Conservation (phyloP, 768 basidiomycete species). For the Stropharia rugosoannulata region DNA sequence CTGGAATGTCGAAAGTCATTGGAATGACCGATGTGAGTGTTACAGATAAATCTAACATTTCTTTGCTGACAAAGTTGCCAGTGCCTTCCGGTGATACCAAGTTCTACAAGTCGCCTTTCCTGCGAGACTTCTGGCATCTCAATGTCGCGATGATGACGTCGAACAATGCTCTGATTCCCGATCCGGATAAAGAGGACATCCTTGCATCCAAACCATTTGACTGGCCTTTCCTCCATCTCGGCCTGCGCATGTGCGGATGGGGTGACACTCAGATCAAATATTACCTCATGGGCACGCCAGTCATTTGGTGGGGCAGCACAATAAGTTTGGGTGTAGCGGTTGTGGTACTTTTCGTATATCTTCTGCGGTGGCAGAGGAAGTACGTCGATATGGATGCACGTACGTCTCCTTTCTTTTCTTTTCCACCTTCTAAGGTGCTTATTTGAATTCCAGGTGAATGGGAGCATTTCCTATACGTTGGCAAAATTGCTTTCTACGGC, state of each 20-base stretch:
- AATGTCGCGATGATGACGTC: constrained; percentile 99
- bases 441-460: constrained; percentile 62
- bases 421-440: constrained; percentile 4
- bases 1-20: constrained; percentile 99
- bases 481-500: constrained; percentile 87
- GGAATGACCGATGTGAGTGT: constrained; percentile 88
- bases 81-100: constrained; percentile 84
- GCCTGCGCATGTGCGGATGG: constrained; percentile 98
- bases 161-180: constrained; percentile 96
- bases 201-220: constrained; percentile 90
- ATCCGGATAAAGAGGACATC: constrained; percentile 98
- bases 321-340: constrained; percentile 60
- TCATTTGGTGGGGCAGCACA: constrained; percentile 88
- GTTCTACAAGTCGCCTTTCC: constrained; percentile 87
- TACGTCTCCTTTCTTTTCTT: constrained; percentile 34
- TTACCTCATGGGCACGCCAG: constrained; percentile 89
- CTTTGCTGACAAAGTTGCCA: constrained; percentile 24
- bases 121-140: constrained; percentile 97
- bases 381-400: constrained; percentile 90
- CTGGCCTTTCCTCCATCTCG: constrained; percentile 90
- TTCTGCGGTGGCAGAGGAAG: constrained; percentile 83
- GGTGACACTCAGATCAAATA: constrained; percentile 85
- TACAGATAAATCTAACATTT: neutral
- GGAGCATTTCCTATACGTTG: constrained; percentile 92
- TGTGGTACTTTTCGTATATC: constrained; percentile 59